phyloP scores from a whole-genome alignment of 2,329 filamentous ascomycete species.

The Pyrenophora seminiperda region DNA sequence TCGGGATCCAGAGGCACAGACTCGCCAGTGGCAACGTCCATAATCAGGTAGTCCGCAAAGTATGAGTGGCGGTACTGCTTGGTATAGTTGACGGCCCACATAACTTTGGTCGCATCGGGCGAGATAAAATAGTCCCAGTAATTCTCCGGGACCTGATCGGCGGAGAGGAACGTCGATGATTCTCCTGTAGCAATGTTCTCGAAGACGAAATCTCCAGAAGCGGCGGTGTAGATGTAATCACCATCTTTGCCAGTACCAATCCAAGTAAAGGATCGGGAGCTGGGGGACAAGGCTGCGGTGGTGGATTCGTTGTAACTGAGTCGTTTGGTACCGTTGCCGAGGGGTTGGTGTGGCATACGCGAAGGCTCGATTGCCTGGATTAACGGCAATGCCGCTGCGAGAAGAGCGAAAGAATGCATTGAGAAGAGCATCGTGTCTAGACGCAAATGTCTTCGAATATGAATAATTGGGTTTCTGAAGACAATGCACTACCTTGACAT shows the following conservation, averaged over 20 bases:
- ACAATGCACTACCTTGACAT: slow-evolving; percentile 1
- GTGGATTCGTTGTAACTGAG: slow-evolving; percentile 67
- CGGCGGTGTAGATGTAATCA: slow-evolving; percentile 61
- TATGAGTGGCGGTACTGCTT: slow-evolving; percentile 73
- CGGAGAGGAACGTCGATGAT: slow-evolving; percentile 62
- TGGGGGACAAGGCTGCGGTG: slow-evolving; percentile 49
- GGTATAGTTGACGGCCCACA: slow-evolving; percentile 69
- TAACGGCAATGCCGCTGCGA: slow-evolving; percentile 36
- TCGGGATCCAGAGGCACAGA: slow-evolving; percentile 62
- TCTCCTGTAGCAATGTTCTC: slow-evolving; percentile 66
- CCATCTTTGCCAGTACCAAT: slow-evolving; percentile 64
- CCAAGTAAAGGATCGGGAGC: slow-evolving; percentile 60
- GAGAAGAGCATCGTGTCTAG: slow-evolving; percentile 2
- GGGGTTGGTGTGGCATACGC: slow-evolving; percentile 60
- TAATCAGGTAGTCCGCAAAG: slow-evolving; percentile 69
- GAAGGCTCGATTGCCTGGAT: slow-evolving; percentile 54
- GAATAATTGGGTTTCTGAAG: neutral
- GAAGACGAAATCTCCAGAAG: slow-evolving; percentile 61
- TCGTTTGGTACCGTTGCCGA: slow-evolving; percentile 61
- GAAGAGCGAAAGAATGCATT: slow-evolving; percentile 40
- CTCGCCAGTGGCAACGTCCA: slow-evolving; percentile 64
- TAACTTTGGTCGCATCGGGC: slow-evolving; percentile 61
- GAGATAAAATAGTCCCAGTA: slow-evolving; percentile 66
- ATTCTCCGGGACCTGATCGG: slow-evolving; percentile 61
- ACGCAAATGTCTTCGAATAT: neutral